phyloP scores from a whole-genome alignment of 1,284 basidiomycete species.

The Apiotrichum akiyoshidainum region DNA sequence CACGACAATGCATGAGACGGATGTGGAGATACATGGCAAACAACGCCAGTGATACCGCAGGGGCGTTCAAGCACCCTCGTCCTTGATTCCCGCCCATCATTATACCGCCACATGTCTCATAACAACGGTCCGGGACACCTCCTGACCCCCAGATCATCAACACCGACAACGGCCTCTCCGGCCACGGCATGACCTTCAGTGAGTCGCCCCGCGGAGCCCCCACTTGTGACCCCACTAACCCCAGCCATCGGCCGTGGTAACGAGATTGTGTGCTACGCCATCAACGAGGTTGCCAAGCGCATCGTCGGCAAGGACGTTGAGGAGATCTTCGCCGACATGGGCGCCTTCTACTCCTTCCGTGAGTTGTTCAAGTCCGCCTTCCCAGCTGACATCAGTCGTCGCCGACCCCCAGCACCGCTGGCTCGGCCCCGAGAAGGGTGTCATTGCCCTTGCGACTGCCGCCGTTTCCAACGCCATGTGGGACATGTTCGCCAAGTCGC shows the following conservation, averaged over 20 bases:
- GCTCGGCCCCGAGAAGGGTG: constrained; percentile 59
- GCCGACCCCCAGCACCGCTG: constrained; percentile 85
- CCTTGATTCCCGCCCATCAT: no score
- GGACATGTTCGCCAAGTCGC: constrained; percentile 56
- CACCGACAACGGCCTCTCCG: constrained; percentile 65
- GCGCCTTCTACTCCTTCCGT: constrained; percentile 54
- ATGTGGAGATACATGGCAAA: no score
- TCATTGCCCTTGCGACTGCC: constrained; percentile 57
- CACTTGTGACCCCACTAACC: not conserved
- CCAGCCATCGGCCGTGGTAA: constrained; percentile 84
- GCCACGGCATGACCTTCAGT: constrained; percentile 91
- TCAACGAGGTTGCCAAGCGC: constrained; percentile 70
- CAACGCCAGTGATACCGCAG: no score
- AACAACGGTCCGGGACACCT: not conserved
- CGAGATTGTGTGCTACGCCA: constrained; percentile 83
- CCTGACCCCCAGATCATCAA: constrained; percentile 52
- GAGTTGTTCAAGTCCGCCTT: constrained; percentile 21
- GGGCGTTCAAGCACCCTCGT: no score
- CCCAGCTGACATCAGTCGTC: constrained; percentile 54
- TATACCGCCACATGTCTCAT: not conserved
- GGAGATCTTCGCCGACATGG: constrained; percentile 83
- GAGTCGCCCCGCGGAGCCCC: constrained; percentile 12
- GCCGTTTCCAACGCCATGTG: constrained; percentile 56
- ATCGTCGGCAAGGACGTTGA: constrained; percentile 81
- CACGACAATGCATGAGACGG: no score